phyloP scores from a whole-genome alignment of 768 basidiomycete genomes.

The Collybiopsis confluens region DNA sequence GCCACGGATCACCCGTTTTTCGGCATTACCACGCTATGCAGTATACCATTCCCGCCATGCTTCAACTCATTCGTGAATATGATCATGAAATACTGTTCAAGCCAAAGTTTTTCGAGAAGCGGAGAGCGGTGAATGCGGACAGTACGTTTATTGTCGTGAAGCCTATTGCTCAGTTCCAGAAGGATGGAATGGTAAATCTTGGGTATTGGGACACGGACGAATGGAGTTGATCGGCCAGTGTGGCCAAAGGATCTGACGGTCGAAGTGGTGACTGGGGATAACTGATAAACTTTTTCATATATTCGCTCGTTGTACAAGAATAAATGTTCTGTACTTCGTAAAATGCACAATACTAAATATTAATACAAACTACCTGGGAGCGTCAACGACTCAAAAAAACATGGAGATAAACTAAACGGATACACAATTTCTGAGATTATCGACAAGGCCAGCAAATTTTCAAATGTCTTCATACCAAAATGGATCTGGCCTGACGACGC shows the following conservation, averaged over 20 bases:
- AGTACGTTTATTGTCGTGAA: constrained; percentile 15
- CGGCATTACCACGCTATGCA: constrained; percentile 18
- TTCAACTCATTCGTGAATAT: constrained; percentile 4
- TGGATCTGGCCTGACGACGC: too few species aligned
- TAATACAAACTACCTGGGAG: too few species aligned
- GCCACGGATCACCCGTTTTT: constrained; percentile 13
- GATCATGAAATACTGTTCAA: constrained; percentile 12
- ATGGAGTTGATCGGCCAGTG: constrained; percentile 17
- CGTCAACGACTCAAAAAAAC: too few species aligned
- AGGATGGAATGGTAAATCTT: constrained; percentile 10
- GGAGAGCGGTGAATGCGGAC: constrained; percentile 16
- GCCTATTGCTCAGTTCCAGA: constrained; percentile 16
- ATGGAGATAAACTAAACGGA: too few species aligned
- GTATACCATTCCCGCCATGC: constrained; percentile 14
- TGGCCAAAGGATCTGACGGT: constrained; percentile 18
- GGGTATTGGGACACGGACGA: constrained; percentile 19
- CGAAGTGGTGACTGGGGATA: neutral
- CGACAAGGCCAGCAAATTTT: too few species aligned
- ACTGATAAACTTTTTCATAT: too few species aligned
- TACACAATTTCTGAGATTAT: too few species aligned
- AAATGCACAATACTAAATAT: too few species aligned
- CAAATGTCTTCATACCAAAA: too few species aligned
- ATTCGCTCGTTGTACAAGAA: too few species aligned
- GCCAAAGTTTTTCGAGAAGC: constrained; percentile 16
- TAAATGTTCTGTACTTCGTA: too few species aligned